Evolutionary conservation across 257 asterid species (phyloP), one percentile per base, ranked within the genome.

Genomic region (Fraxinus excelsior): DNA sequence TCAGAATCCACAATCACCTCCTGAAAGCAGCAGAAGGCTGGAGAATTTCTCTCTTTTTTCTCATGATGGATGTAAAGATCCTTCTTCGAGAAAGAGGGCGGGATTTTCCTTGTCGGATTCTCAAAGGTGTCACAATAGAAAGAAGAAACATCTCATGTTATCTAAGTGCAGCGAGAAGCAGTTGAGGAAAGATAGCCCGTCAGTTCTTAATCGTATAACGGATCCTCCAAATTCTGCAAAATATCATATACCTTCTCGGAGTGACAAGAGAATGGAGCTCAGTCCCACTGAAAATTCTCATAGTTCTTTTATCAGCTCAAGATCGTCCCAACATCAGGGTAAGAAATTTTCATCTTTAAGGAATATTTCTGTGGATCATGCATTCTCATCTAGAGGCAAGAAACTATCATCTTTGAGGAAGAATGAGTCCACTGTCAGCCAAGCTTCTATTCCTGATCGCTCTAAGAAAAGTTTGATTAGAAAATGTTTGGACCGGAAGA

Each of bases 331-430:
- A 18, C 71, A 66, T 44, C 80, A 68, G 49, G 76, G 72, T 76
- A 84, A 82, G 81, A 85, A 75, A 79, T 76, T 81, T 66, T 56
- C 80, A 49, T 83, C 85, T 76, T 72, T 38, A 32, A 80, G 80
- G 76, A 88, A 87, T 70, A 75, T 77, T n/a, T 62, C 85, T 14
- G 62, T 44, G 68, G 76, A 79, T 25, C 88, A 46, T 79, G 84
- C 80, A 42, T 67, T 80, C 69, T 66, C 83, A 56, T 76, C 92
- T 40, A 81, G 81, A 72, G 72, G 82, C 26, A 86, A 82, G 79
- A 92, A 76, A 74, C 84, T 84, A 71, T 78, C 92, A 28, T 86
- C 97, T 70, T 81, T 84, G 86, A 80, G 84, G 80, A 91, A 89
- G 70, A 84, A 83, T 31, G 81, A 79, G 67, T 79, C 76, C 37